Percentiles rank a stretch among this genome's conserved stretches.
These are phyloP conservation scores for Alnus glutinosa DNA, from an alignment of 306 rosid genomes.

Conservation along the genomic window DNA sequence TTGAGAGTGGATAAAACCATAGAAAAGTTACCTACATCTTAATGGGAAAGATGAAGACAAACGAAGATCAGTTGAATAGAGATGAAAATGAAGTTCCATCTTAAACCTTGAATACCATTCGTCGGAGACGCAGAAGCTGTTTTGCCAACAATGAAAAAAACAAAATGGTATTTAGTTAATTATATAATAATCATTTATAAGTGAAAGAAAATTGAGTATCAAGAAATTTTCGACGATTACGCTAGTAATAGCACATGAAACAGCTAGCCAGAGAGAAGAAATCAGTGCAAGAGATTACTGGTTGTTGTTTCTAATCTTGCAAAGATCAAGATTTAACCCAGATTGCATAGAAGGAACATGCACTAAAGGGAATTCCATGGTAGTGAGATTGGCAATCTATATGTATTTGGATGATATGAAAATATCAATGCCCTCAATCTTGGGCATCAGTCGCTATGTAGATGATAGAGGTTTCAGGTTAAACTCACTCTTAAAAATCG, in stretches of 20 bases:
- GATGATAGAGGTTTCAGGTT: too few species aligned
- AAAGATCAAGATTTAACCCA: not conserved
- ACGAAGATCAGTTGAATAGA: constrained; percentile 39
- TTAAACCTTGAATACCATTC: constrained; percentile 34
- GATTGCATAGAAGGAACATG: not conserved
- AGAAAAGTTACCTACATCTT: constrained; percentile 11
- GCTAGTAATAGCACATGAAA: not conserved
- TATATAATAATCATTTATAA: not conserved
- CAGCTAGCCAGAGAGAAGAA: not conserved
- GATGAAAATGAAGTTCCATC: constrained; percentile 46
- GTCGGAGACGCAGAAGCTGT: constrained; percentile 45
- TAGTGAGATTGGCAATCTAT: not conserved
- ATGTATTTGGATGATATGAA: not conserved
- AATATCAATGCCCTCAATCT: not conserved
- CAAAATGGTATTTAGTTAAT: not conserved
- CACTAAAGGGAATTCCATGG: not conserved
- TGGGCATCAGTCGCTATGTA: not conserved
- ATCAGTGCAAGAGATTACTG: not conserved
- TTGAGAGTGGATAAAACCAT: not conserved
- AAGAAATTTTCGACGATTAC: not conserved
- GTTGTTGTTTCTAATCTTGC: not conserved
- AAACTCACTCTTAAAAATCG: too few species aligned
- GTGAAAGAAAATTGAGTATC: not conserved
- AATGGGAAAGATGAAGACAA: constrained; percentile 28
- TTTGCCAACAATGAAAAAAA: constrained; percentile 20